phyloP scores from a whole-genome alignment of 768 basidiomycete genomes.

The Trametes sanguinea region DNA sequence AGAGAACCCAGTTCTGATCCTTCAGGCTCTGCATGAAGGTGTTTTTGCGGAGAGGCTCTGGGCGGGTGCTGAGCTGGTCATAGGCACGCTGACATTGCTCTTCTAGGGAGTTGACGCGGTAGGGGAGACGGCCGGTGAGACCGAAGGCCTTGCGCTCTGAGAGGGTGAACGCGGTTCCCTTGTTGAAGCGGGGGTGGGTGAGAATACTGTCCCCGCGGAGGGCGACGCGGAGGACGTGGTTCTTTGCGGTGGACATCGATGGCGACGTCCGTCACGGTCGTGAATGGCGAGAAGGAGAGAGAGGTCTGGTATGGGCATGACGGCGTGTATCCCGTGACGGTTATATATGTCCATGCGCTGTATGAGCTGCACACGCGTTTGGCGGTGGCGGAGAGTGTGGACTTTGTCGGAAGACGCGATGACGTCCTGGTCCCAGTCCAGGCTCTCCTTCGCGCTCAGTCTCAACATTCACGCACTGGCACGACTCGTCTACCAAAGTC shows the following conservation, averaged over 20 bases:
- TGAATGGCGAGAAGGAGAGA: conserved; percentile 2
- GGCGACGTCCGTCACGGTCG: background rate
- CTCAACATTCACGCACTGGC: no score
- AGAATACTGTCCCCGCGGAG: conserved; percentile 66
- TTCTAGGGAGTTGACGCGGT: conserved; percentile 55
- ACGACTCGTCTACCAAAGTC: no score
- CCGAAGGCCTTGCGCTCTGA: conserved; percentile 73
- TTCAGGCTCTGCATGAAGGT: conserved; percentile 75
- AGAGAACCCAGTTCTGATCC: conserved; percentile 82
- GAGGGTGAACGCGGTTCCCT: conserved; percentile 75
- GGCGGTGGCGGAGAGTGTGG: no score
- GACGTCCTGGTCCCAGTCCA: no score
- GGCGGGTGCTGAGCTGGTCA: conserved; percentile 49
- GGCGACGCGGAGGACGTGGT: conserved; percentile 43
- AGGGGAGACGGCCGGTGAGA: conserved; percentile 41
- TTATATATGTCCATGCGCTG: no score
- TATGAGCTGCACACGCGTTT: no score
- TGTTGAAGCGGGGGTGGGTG: conserved; percentile 68
- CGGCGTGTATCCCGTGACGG: background rate
- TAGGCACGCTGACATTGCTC: conserved; percentile 79
- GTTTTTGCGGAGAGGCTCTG: conserved; percentile 59
- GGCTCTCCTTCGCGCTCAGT: no score
- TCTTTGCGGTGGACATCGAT: conserved; percentile 24
- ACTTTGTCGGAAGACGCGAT: no score
- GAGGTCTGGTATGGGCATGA: background rate